phyloP scores from a whole-genome alignment of 148 eudicot genomes.

The Chenopodium quinoa region DNA sequence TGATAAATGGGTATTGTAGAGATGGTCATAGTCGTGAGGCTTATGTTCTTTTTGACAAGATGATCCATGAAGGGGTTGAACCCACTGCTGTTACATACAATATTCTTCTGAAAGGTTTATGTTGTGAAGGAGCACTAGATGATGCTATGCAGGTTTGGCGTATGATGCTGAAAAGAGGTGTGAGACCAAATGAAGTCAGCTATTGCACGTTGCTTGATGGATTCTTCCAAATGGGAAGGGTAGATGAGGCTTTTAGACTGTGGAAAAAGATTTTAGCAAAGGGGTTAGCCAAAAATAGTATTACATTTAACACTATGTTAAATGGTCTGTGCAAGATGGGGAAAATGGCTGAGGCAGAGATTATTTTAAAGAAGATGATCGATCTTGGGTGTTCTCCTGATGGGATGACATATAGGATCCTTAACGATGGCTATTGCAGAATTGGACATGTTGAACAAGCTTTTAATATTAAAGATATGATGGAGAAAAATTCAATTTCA shows the following conservation, averaged over 20 bases:
- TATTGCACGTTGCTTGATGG: conserved; percentile 70
- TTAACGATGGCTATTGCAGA: conserved; percentile 57
- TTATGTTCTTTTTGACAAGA: conserved; percentile 51
- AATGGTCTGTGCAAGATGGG: conserved; percentile 80
- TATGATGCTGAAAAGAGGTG: conserved; percentile 58
- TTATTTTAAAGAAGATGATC: conserved; percentile 56
- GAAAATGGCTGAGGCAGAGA: conserved; percentile 60
- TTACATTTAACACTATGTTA: conserved; percentile 62
- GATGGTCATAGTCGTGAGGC: conserved; percentile 50
- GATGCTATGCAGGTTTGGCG: conserved; percentile 44
- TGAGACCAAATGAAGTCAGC: conserved; percentile 57
- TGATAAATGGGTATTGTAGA: conserved; percentile 66
- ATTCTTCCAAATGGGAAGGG: conserved; percentile 48
- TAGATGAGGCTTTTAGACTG: conserved; percentile 43
- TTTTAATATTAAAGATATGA: conserved; percentile 41
- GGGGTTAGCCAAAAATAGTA: conserved; percentile 42
- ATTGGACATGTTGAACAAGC: conserved; percentile 51
- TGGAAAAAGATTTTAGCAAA: conserved; percentile 62
- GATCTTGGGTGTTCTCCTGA: conserved; percentile 66
- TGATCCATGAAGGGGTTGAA: conserved; percentile 48
- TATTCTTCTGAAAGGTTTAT: conserved; percentile 68
- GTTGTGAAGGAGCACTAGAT: conserved; percentile 47
- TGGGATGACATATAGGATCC: conserved; percentile 52
- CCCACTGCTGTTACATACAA: conserved; percentile 66
- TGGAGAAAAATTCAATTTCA: conserved; percentile 44